A percentile compares a stretch with the other conserved stretches of the same genome.
These are phyloP conservation scores for Agastache rugosa DNA, from an alignment of 257 asterid species.

Conservation along the genomic window DNA sequence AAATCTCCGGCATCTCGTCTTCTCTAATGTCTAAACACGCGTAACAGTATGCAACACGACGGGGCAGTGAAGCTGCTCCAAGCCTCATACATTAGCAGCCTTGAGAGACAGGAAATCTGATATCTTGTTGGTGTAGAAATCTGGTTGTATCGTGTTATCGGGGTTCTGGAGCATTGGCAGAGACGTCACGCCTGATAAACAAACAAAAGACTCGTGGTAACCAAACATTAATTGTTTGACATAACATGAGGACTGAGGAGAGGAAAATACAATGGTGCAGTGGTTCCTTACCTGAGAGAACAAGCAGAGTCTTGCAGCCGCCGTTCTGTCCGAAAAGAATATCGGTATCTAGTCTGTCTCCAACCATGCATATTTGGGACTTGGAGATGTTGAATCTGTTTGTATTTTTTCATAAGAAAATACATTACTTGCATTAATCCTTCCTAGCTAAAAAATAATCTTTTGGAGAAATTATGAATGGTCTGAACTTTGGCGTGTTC, in stretches of 20 bases:
- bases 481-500: too few species aligned
- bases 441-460: not conserved
- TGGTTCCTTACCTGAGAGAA: constrained; percentile 73
- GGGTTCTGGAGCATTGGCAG: constrained; percentile 82
- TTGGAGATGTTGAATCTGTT: constrained; percentile 82
- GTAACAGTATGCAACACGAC: not conserved
- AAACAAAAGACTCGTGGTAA: not conserved
- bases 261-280: not conserved
- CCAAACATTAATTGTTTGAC: too few species aligned
- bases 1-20: not conserved
- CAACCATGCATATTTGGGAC: constrained; percentile 98
- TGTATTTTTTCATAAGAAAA: constrained; percentile 18
- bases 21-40: not conserved
- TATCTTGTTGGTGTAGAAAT: constrained; percentile 87
- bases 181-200: constrained; percentile 72
- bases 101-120: constrained; percentile 85
- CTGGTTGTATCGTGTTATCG: constrained; percentile 77
- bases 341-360: constrained; percentile 92
- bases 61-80: not conserved
- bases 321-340: constrained; percentile 96
- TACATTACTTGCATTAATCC: not conserved
- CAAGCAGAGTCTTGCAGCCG: constrained; percentile 97
- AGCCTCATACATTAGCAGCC: constrained; percentile 53
- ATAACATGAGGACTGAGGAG: not conserved
- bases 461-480: too few species aligned